phyloP scores from a whole-genome alignment of 2,329 filamentous ascomycete genomes.

The Cytospora leucostoma region DNA sequence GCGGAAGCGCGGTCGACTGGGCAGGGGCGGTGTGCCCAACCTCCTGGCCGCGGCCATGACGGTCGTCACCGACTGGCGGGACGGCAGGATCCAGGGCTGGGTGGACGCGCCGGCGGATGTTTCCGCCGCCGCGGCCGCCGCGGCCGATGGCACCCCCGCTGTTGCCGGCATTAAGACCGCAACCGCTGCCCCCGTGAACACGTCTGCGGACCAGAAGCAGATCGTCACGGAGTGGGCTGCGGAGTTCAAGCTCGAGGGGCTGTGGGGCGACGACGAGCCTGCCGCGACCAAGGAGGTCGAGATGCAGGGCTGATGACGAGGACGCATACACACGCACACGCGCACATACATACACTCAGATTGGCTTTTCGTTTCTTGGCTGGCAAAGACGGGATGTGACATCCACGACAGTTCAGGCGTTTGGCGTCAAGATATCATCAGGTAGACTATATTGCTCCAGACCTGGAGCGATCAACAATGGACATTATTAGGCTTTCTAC shows the following conservation, averaged over 20 bases:
- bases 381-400: background rate
- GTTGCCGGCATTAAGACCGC: slow-evolving; percentile 28
- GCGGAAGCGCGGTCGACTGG: slow-evolving; percentile 84
- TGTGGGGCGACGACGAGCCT: slow-evolving; percentile 72
- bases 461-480: slow-evolving; percentile 1
- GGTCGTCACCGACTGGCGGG: slow-evolving; percentile 94
- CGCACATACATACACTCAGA: background rate
- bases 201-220: slow-evolving; percentile 71
- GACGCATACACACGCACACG: background rate
- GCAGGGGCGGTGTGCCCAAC: slow-evolving; percentile 89
- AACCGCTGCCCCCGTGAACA: slow-evolving; percentile 44
- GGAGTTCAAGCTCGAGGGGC: slow-evolving; percentile 91
- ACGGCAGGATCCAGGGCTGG: slow-evolving; percentile 94
- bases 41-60: slow-evolving; percentile 84
- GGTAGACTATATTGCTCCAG: slow-evolving; percentile 15
- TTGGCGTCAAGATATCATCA: slow-evolving; percentile 25
- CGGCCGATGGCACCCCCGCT: slow-evolving; percentile 26
- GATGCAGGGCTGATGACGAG: slow-evolving; percentile 52
- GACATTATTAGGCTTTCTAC: background rate
- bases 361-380: background rate
- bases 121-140: slow-evolving; percentile 35
- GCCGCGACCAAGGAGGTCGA: slow-evolving; percentile 43
- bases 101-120: slow-evolving; percentile 67
- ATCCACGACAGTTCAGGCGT: slow-evolving; percentile 29
- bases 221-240: slow-evolving; percentile 92